Base-by-base conservation (phyloP, 352 stramenopile species). In the Phytopythium montanum region DNA sequence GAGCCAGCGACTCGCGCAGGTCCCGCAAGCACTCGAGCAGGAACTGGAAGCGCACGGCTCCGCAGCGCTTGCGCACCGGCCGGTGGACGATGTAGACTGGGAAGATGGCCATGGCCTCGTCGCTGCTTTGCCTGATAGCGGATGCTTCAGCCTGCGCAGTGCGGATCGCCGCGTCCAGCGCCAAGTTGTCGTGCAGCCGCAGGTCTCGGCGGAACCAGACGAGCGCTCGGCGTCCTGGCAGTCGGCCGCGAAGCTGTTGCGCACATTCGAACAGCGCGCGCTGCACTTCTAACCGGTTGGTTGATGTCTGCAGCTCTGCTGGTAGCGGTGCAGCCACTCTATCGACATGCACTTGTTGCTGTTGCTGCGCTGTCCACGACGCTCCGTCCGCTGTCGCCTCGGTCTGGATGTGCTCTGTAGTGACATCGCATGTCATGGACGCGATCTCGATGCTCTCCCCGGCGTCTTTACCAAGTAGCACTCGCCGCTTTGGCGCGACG, bases 151-250 rank as follows among this genome's bases (percentile, higher is more conserved):
- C 18, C 54, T 68, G 36, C 41, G 72, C 67, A 16, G 59, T 38
- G 21, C 54, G 59, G 34, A 92, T 72, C 5, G 90, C 88, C 19
- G 80, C 79, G 18, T 90, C 55, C 13, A 99, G 72, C 29, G 88
- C 87, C 36, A 94, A 79, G 73, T 99, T 99, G 79, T 99, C 97
- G 70, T 98, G 92, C 25, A 99, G 58, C 21, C 96, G 75, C 50
- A 99, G 69, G 55, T 96, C 93, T 36, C 98, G 97, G 6, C 96
- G 85, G 58, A 99, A 98, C 96, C 96, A 99, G 29, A 90, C 64
- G 19, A 92, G 46, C 5, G 79, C 77, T 9, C 76, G 69, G n/a
- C 74, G 70, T 13, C 60, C 57, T 12, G 59, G 61, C 16, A 64
- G 41, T 34, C 33, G 46, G 18, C 18, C 54, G 31, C 18, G 36